Evolutionary conservation across 2,329 filamentous ascomycete genomes (phyloP).

Genomic region (Colletotrichum sp.): DNA sequence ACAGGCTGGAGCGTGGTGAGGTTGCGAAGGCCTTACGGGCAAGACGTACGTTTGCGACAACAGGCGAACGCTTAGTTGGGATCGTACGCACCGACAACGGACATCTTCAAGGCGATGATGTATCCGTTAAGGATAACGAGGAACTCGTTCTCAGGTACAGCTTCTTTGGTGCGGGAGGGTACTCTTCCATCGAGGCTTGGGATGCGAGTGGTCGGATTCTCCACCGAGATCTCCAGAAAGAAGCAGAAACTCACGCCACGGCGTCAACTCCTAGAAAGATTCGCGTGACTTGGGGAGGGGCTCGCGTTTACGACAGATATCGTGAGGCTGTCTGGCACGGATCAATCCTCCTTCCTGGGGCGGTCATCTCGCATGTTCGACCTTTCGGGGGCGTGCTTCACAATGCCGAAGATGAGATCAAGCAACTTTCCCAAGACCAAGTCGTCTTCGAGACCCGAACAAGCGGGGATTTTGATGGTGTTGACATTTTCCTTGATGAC

Average conservation of each 20-base stretch:
- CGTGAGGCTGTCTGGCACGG: constrained; percentile 37
- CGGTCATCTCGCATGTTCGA: constrained; percentile 20
- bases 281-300: constrained; percentile 35
- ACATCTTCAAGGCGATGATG: constrained; percentile 30
- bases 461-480: constrained; percentile 35
- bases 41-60: constrained; percentile 34
- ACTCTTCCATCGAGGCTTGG: constrained; percentile 32
- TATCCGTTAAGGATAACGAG: neutral
- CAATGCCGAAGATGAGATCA: constrained; percentile 25
- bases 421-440: constrained; percentile 10
- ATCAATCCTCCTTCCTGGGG: constrained; percentile 25
- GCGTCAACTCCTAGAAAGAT: constrained; percentile 14
- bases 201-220: constrained; percentile 30
- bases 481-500: constrained; percentile 24
- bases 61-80: constrained; percentile 32
- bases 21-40: constrained; percentile 27
- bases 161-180: constrained; percentile 29
- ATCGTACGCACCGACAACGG: constrained; percentile 22
- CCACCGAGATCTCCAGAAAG: constrained; percentile 27
- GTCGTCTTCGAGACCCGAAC: constrained; percentile 29
- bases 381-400: constrained; percentile 30
- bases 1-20: constrained; percentile 13
- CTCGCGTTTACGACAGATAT: constrained; percentile 36
- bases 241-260: neutral
- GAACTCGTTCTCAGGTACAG: constrained; percentile 25